These are phyloP conservation scores for Pseudogymnoascus sp. DNA, from an alignment of 2,329 filamentous ascomycete genomes.

Conservation along the genomic window DNA sequence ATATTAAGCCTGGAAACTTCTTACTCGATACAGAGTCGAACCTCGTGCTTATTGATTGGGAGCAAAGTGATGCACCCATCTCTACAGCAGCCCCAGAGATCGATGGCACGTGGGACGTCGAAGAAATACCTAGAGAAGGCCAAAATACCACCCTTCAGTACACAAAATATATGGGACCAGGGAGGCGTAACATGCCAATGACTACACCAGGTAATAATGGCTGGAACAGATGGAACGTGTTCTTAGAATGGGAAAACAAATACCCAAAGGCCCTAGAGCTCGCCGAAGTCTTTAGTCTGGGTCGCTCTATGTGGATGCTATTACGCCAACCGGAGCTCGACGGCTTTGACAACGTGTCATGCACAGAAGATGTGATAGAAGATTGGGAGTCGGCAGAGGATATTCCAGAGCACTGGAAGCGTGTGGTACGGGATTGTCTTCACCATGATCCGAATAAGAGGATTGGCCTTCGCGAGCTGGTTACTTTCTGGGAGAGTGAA, in stretches of 20 bases:
- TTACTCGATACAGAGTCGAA: slow-evolving; percentile 17
- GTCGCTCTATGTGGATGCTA: neutral
- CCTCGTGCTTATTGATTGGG: slow-evolving; percentile 22
- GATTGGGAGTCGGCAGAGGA: neutral
- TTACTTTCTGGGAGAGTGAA: neutral
- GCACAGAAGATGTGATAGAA: neutral
- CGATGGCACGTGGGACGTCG: neutral
- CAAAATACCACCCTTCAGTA: neutral
- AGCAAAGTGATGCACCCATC: slow-evolving; percentile 21
- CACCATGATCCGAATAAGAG: neutral
- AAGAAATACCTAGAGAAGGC: neutral
- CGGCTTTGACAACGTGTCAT: neutral
- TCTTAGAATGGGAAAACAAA: neutral
- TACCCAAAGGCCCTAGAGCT: neutral
- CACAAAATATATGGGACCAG: neutral
- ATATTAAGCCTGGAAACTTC: slow-evolving; percentile 27
- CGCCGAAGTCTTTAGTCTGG: neutral
- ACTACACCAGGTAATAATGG: neutral
- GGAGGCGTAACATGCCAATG: neutral
- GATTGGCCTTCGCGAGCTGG: neutral
- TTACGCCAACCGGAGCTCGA: neutral
- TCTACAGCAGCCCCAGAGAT: slow-evolving; percentile 12
- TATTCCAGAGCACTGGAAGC: neutral
- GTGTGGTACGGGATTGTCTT: neutral
- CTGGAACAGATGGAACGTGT: neutral